Base-by-base conservation (phyloP, 371 early-diverging fungal genomes). In the Coemansia sp. region DNA sequence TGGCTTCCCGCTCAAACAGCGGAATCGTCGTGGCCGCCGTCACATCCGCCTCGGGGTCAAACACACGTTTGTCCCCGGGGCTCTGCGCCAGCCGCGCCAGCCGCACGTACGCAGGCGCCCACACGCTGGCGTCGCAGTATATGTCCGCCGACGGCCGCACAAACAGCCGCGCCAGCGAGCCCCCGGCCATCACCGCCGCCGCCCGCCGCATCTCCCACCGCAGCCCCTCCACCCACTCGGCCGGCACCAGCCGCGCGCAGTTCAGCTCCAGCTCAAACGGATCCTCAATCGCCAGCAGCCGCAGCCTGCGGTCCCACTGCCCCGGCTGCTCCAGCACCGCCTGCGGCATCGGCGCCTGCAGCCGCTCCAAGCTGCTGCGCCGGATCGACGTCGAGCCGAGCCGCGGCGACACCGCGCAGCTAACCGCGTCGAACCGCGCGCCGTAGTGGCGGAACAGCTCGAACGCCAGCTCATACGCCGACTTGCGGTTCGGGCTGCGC, bases 131-230 rank as follows among this genome's bases (percentile, higher is more conserved):
- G 12, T 53, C 53, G 53, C 36, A 53, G 33, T 55, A 55, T 5
- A 55, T 31, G 12, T 3, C 14, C 7, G 8, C 49, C n/a, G 57
- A 31, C 7, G 72, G 74, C 41, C 52, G 50, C 16, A 57, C 31
- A 9, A 72, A 42, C 41, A 72, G 36, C 11, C 4, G 26, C 48
- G 34, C 11, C 14, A n/a, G 52, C 14, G 16, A 12, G n/a, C 16
- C 34, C 12, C 11, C 35, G 7, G 30, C 30, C 39, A 56, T 36
- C 5, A 48, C 33, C 41, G 39, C 65, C 1, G 75, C 75, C 12
- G 70, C 75, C 16, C 75, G 54, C n/a, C 75, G 70, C 75, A 74
- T 74, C 38, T 74, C 75, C 75, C 75, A 74, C 14, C 69, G 30
- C 16, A 74, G 10, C 1, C 71, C 75, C 39, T 55, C 63, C 10